Percentiles rank a stretch among this genome's conserved stretches.
These are phyloP conservation scores for Echinochloa phyllopogon DNA, from an alignment of 176 grass and related monocot species.

Conservation along the genomic window DNA sequence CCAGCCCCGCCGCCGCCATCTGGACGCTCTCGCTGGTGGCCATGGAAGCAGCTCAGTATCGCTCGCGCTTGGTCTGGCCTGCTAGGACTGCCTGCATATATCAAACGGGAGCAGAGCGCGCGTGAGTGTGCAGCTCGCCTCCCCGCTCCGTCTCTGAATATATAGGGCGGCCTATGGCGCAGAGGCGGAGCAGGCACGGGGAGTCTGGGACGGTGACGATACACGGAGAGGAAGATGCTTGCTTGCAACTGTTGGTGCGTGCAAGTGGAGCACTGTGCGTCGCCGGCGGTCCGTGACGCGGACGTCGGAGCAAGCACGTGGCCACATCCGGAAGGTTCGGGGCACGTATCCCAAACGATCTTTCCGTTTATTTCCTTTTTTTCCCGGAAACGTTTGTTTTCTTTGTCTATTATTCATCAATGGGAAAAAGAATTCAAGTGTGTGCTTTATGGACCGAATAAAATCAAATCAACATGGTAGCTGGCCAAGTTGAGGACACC, in stretches of 20 bases:
- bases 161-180: not conserved
- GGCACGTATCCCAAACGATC: not conserved
- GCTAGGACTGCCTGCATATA: not conserved
- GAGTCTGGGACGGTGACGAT: too few species aligned
- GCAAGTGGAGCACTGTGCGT: conserved; percentile 25
- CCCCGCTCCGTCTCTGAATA: not conserved
- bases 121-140: not conserved
- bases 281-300: conserved; percentile 11
- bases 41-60: not conserved
- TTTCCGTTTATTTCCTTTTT: not conserved
- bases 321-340: conserved; percentile 22
- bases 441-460: too few species aligned
- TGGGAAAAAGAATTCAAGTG: too few species aligned
- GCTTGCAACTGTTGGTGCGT: not conserved
- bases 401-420: too few species aligned
- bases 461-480: too few species aligned
- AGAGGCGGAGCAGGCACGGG: too few species aligned
- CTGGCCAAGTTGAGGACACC: too few species aligned
- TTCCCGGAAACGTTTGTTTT: too few species aligned
- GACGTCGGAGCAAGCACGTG: conserved; percentile 11
- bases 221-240: not conserved
- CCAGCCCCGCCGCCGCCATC: not conserved
- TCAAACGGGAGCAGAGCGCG: not conserved
- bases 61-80: not conserved
- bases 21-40: conserved; percentile 27